Conservation (phyloP, 768 basidiomycete genomes). For the Megacollybia marginata region DNA sequence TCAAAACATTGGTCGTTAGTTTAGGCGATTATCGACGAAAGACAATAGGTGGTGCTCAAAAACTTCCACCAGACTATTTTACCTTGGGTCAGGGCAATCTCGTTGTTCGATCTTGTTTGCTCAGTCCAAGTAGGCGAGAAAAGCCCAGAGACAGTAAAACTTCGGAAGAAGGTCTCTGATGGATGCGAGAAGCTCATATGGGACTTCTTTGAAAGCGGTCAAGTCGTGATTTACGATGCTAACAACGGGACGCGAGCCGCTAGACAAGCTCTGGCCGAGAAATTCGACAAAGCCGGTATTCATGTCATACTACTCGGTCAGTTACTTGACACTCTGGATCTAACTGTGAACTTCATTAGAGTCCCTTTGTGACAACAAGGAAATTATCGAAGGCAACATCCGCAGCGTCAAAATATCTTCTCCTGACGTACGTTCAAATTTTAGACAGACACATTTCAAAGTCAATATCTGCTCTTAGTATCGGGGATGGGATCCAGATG, state of each 20-base stretch:
- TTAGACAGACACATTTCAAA: neutral
- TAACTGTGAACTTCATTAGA: constrained; percentile 39
- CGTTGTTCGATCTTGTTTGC: neutral
- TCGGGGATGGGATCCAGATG: constrained; percentile 85
- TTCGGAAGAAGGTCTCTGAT: constrained; percentile 65
- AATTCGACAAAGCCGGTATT: constrained; percentile 78
- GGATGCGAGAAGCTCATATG: constrained; percentile 88
- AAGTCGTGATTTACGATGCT: constrained; percentile 98
- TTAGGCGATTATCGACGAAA: constrained; percentile 93
- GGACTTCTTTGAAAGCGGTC: constrained; percentile 81
- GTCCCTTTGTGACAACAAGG: constrained; percentile 83
- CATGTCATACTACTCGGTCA: constrained; percentile 92
- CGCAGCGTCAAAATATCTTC: constrained; percentile 97
- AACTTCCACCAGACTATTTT: constrained; percentile 91
- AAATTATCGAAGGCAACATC: constrained; percentile 92
- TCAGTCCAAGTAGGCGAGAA: constrained; percentile 51
- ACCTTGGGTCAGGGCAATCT: constrained; percentile 48
- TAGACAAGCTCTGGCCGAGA: constrained; percentile 70
- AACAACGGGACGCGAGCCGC: constrained; percentile 78
- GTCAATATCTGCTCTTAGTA: constrained; percentile 47
- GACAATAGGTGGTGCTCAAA: constrained; percentile 80
- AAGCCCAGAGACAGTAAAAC: constrained; percentile 67
- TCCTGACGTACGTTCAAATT: constrained; percentile 70
- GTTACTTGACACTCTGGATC: constrained; percentile 8
- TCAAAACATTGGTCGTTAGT: constrained; percentile 92